These are phyloP conservation scores for Madurella mycetomatis DNA, from an alignment of 2,329 filamentous ascomycete genomes.

Conservation along the genomic window DNA sequence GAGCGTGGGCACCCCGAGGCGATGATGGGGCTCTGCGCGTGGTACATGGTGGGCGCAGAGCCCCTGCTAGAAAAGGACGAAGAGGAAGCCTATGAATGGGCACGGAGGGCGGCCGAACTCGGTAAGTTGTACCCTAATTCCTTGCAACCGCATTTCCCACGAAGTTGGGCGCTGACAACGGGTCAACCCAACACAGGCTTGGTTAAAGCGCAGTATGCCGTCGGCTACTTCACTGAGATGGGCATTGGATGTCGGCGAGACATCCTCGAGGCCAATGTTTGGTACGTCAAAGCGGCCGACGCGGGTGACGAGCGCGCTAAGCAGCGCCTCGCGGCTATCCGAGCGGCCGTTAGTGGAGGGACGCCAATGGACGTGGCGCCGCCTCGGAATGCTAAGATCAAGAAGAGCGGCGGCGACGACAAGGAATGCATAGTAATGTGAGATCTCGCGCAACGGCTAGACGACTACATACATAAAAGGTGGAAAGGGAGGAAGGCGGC, in stretches of 20 bases:
- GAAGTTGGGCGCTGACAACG: not conserved
- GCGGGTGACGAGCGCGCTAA: conserved; percentile 86
- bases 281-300: conserved; percentile 95
- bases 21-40: conserved; percentile 98
- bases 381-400: conserved; percentile 48
- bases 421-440: conserved; percentile 58
- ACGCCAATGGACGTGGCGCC: conserved; percentile 54
- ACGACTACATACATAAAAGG: not conserved
- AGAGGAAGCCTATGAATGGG: conserved; percentile 95
- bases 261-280: conserved; percentile 93
- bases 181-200: conserved; percentile 43
- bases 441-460: conserved; percentile 17
- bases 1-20: conserved; percentile 76
- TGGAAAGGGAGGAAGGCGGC: not conserved
- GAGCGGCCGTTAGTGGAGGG: conserved; percentile 67
- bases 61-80: conserved; percentile 93
- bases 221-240: conserved; percentile 98
- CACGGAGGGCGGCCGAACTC: conserved; percentile 74
- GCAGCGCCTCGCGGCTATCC: conserved; percentile 79
- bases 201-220: conserved; percentile 81
- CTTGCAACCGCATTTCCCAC: not conserved
- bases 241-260: conserved; percentile 93
- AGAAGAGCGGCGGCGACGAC: conserved; percentile 45
- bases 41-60: conserved; percentile 95
- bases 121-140: conserved; percentile 53